Evolutionary conservation across 2,329 filamentous ascomycete genomes (phyloP), one percentile per base, ranked within the genome.

Genomic region (Claviceps cyperi): DNA sequence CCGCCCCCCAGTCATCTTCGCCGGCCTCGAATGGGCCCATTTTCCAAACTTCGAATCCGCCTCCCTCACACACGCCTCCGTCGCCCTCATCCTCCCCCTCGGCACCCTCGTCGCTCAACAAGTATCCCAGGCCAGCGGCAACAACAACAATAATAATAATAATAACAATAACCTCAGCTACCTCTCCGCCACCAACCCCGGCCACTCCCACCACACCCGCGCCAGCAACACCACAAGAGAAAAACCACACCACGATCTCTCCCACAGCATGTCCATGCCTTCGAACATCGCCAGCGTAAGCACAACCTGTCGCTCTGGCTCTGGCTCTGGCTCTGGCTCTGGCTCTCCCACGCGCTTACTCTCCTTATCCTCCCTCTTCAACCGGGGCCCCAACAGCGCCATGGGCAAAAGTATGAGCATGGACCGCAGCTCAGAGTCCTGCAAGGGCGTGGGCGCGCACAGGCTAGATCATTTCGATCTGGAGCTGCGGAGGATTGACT

Each of bases 71-170:
- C 62, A 69, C 41, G 76, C 74, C 0, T 69, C 73, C 0, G 72
- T 77, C 41, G 65, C 71, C 53, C 59, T 77, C 47, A 67, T 77
- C 39, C 66, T 79, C 0, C 74, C 75, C 0, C 66, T 78, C 1
- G 75, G 73, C 50, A 71, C 71, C 4, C 66, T 78, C 32, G 64
- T 73, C 14, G 75, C 75, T 7, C 72, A 75, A 56, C 69, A 70
- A 38, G 60, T 74, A 43, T 61, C 66, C 19, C 57, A 55, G 43
- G 58, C 57, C 8, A 46, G 50, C 47, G 24, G 24, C 28, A 32
- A 28, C 24, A 28, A 32, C 28, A 11, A 28, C 6, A 24, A 24
- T 8, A 28, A 28, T 3, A 28, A 28, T 8, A 28, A 28, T 8
- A 61, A 28, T 3, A 28, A 28, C 24, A 28, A 28, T 8, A 61